Evolutionary conservation across 2,329 filamentous ascomycete genomes (phyloP).

Genomic region (Colletotrichum neosansevieriae): DNA sequence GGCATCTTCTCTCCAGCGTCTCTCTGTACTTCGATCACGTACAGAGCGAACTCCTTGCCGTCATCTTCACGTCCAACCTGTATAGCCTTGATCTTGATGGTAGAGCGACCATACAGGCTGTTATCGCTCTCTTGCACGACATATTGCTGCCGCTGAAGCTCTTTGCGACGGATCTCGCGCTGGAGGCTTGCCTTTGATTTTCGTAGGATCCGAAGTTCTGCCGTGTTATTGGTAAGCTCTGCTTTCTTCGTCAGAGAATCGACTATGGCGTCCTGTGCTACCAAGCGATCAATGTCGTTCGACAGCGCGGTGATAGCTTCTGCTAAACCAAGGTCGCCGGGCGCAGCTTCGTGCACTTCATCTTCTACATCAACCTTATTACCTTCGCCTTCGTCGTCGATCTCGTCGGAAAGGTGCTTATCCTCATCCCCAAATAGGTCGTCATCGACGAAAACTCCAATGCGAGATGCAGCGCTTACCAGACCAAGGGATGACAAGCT

Average conservation of each 20-base stretch:
- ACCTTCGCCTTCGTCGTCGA: conserved; percentile 75
- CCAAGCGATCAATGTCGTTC: conserved; percentile 89
- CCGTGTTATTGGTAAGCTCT: conserved; percentile 95
- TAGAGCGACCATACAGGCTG: conserved; percentile 92
- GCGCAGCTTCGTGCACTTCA: conserved; percentile 92
- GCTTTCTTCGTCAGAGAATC: conserved; percentile 94
- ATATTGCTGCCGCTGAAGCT: conserved; percentile 96
- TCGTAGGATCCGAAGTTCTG: conserved; percentile 88
- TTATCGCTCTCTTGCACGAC: conserved; percentile 98
- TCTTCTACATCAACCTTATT: conserved; percentile 74
- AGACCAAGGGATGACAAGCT: conserved; percentile 92
- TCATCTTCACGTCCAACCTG: conserved; percentile 93
- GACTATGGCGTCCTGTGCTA: conserved; percentile 89
- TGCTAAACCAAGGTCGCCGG: conserved; percentile 90
- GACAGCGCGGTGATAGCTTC: conserved; percentile 93
- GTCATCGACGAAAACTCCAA: conserved; percentile 93
- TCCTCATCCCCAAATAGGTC: conserved; percentile 93
- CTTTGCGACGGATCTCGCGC: conserved; percentile 91
- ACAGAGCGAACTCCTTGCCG: conserved; percentile 92
- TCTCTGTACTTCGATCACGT: conserved; percentile 90
- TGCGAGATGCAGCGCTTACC: conserved; percentile 86
- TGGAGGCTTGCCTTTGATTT: conserved; percentile 96
- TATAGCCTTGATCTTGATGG: conserved; percentile 89
- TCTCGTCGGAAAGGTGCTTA: conserved; percentile 87
- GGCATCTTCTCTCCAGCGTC: conserved; percentile 96